Percentiles rank a stretch among this genome's conserved stretches.
Evolutionary conservation across 2,329 filamentous ascomycete genomes (phyloP).

Genomic region (Aspergillus candidus): DNA sequence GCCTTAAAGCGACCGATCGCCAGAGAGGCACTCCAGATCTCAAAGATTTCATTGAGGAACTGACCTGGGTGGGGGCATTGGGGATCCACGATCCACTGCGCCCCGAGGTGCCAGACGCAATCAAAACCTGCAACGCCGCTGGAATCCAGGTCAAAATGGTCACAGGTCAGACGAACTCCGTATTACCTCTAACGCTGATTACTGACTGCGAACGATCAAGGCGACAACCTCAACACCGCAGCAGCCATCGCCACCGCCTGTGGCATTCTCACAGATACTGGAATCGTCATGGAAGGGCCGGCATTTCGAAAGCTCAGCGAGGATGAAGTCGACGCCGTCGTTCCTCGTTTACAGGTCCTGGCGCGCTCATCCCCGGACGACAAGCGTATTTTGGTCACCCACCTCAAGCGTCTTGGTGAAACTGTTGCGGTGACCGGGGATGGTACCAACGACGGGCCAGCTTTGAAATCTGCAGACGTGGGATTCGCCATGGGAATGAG

Average conservation of each 20-base stretch:
- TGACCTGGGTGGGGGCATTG: conserved; percentile 59
- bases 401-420: conserved; percentile 50
- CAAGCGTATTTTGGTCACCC: conserved; percentile 51
- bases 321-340: conserved; percentile 45
- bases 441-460: conserved; percentile 55
- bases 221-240: conserved; percentile 61
- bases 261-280: conserved; percentile 50
- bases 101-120: conserved; percentile 54
- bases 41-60: conserved; percentile 56
- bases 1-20: no score
- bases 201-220: no score
- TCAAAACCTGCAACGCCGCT: conserved; percentile 54
- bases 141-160: conserved; percentile 61
- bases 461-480: conserved; percentile 54
- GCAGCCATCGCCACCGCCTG: conserved; percentile 62
- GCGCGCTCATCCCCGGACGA: conserved; percentile 56
- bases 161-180: conserved; percentile 35
- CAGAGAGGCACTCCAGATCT: conserved; percentile 22
- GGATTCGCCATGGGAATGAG: conserved; percentile 58
- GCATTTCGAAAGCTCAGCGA: conserved; percentile 52
- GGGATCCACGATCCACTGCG: conserved; percentile 62
- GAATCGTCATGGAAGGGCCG: conserved; percentile 55
- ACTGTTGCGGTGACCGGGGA: conserved; percentile 54
- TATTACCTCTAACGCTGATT: no score
- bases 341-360: conserved; percentile 51